Base-by-base conservation (phyloP, 2,329 filamentous ascomycete genomes). In the Coniochaeta ligniaria region DNA sequence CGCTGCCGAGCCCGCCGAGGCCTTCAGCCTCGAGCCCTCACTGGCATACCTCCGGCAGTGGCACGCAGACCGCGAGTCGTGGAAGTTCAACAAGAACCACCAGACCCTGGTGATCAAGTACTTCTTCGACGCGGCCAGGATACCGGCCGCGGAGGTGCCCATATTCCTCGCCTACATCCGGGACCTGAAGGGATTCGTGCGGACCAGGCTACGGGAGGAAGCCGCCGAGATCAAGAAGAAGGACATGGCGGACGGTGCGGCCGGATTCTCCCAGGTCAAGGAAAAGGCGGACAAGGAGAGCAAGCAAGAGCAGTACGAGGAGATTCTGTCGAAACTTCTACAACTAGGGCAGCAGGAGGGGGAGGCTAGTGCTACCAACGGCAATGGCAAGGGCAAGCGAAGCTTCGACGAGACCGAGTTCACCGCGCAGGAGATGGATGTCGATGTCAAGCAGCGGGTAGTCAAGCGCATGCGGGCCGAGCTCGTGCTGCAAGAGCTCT, bases 1-100 rank as follows among this genome's bases (percentile, higher is more conserved):
- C 66, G 64, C 67, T 63, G 75, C 66, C 41, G 67, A 69, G 61
- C 58, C 60, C 60, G 41, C 41, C 16, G 74, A 75, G 62, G 69
- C 72, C 41, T 67, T 65, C 71, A 73, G 72, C 74, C 72, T 87
- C 60, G 80, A 84, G 55, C 83, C 87, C 16, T 88, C 92, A 61
- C 80, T 96, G 17, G 80, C 84, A 59, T 97, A 97, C 72, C 83
- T 97, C 52, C 81, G 81, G 55, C 85, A 88, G 70, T 96, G 92
- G 81, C 81, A 90, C 74, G 82, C 82, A 60, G 82, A 86, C 63
- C 86, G 86, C 61, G 78, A 82, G 11, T 80, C 80, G 66, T 98
- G 94, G 94, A 97, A 96, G 74, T 98, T 97, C 79, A 96, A 96
- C 78, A 97, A 97, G 77, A 93, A 92, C 67, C 86, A 92, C 70